A percentile compares a stretch with the other conserved stretches of the same genome.
phyloP scores from a whole-genome alignment of 768 basidiomycete genomes.

The Rhizopogon salebrosus region DNA sequence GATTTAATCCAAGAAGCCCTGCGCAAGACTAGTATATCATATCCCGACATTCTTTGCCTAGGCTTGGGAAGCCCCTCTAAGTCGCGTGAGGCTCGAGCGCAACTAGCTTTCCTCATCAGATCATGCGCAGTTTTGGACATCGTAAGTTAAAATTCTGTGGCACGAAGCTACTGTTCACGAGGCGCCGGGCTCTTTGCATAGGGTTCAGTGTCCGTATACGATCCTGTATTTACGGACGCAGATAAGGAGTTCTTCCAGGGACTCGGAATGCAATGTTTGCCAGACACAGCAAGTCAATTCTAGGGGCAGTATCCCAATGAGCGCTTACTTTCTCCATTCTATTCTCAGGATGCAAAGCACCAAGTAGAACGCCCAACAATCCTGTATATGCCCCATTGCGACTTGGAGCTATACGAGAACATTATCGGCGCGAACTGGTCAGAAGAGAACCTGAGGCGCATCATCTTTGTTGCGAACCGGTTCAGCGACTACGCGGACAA shows the following conservation, averaged over 20 bases:
- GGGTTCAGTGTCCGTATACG: slow-evolving; percentile 56
- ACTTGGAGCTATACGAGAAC: slow-evolving; percentile 63
- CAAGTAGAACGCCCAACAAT: slow-evolving; percentile 43
- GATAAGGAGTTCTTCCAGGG: slow-evolving; percentile 46
- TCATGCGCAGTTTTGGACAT: slow-evolving; percentile 50
- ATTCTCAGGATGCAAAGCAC: slow-evolving; percentile 30
- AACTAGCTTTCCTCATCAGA: slow-evolving; percentile 61
- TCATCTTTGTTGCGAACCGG: slow-evolving; percentile 62
- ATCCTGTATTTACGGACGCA: slow-evolving; percentile 68
- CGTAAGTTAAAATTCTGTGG: slow-evolving; percentile 41
- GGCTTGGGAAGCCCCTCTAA: slow-evolving; percentile 69
- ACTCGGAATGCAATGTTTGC: slow-evolving; percentile 29
- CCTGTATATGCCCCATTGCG: slow-evolving; percentile 78
- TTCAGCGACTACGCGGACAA: slow-evolving; percentile 63
- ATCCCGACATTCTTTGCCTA: slow-evolving; percentile 51
- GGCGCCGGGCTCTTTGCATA: slow-evolving; percentile 22
- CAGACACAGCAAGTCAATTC: slow-evolving; percentile 44
- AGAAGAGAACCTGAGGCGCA: slow-evolving; percentile 34
- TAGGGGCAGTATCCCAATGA: slow-evolving; percentile 8
- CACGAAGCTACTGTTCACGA: slow-evolving; percentile 6
- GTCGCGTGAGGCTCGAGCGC: slow-evolving; percentile 58
- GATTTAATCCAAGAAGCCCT: slow-evolving; percentile 28
- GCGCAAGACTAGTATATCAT: slow-evolving; percentile 11
- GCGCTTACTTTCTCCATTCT: background rate
- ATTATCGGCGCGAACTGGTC: slow-evolving; percentile 61